Base-by-base conservation (phyloP, 2,329 filamentous ascomycete species). In the Chaetomium globosum region DNA sequence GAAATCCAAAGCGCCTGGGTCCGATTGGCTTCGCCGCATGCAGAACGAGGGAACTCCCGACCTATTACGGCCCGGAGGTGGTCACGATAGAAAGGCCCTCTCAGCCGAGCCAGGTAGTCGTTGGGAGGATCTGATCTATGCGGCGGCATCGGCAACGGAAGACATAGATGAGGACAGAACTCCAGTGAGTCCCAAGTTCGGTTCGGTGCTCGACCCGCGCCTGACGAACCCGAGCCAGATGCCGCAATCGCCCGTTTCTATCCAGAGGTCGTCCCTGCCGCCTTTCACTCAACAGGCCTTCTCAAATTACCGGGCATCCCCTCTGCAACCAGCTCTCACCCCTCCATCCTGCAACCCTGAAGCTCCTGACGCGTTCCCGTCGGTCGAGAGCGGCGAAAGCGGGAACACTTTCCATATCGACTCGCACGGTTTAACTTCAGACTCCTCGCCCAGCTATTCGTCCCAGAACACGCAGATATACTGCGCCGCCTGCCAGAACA, bases 121-220 rank as follows among this genome's bases (percentile, higher is more conserved):
- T 73, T 98, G 94, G 95, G 92, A 97, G 77, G 94, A 98, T 77
- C 83, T 98, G 67, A 96, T 98, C 70, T 93, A 97, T 77, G 94
- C 94, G 60, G 94, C 85, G 62, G 93, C 94, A 36, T 97, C 92
- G 67, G 93, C 93, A 31, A 96, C 92, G 3, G 93, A 96, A 79
- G 94, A 89, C 73, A 85, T 95, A 74, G 92, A 96, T 76, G 93
- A 93, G 74, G 93, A 97, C 77, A 86, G 94, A 75, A 96, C 92
- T 75, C 91, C 91, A 74, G 91, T 96, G 85, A 83, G 88, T 83
- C 72, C 69, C 72, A 69, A 72, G 68, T 72, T 71, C 73, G 73
- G 71, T 71, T 71, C 67, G 71, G 71, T 72, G 77, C 78, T 74
- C 82, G 80, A 74, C 81, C 82, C 70, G 67, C 65, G 71, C 70